Evolutionary conservation across 176 grass and related monocot genomes (phyloP).

Genomic region (Luzula sylvatica): DNA sequence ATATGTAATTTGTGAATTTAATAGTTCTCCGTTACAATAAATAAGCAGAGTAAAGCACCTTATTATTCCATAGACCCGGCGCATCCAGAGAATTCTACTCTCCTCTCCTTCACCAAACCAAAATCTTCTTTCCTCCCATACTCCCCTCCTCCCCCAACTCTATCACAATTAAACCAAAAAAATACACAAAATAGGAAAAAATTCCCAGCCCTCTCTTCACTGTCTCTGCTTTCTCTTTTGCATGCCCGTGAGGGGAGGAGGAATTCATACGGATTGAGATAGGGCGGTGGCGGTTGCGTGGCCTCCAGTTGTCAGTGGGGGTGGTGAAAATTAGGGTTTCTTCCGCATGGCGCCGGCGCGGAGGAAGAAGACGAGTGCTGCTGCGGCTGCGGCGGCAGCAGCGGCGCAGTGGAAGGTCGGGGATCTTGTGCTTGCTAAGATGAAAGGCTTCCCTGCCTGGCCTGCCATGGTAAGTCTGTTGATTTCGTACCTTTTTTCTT

Average conservation of each 20-base stretch:
- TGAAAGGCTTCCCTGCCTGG: constrained; percentile 96
- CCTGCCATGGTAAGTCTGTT: constrained; percentile 60
- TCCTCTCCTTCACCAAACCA: constrained; percentile 19
- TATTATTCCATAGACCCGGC: constrained; percentile 17
- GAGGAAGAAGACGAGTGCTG: constrained; percentile 48
- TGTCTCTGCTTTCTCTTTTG: constrained; percentile 20
- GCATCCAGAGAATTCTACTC: constrained; percentile 1
- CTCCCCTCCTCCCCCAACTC: not conserved
- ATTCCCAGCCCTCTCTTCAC: constrained; percentile 18
- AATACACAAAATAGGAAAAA: constrained; percentile 32
- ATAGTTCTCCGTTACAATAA: no score
- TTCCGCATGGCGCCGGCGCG: constrained; percentile 55
- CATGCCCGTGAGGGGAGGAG: constrained; percentile 7
- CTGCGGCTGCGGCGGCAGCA: constrained; percentile 40
- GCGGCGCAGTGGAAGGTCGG: constrained; percentile 89
- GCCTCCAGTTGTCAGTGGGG: not conserved
- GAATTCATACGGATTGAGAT: not conserved
- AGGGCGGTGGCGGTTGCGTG: not conserved
- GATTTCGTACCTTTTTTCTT: constrained; percentile 26
- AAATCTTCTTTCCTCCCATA: constrained; percentile 10
- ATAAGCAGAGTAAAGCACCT: no score
- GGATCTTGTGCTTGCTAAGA: constrained; percentile 97
- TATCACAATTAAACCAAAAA: constrained; percentile 17
- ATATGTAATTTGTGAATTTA: no score
- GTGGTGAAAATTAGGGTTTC: constrained; percentile 25